Conservation (phyloP, 495 filamentous ascomycete species). For the Penicillium salamii region DNA sequence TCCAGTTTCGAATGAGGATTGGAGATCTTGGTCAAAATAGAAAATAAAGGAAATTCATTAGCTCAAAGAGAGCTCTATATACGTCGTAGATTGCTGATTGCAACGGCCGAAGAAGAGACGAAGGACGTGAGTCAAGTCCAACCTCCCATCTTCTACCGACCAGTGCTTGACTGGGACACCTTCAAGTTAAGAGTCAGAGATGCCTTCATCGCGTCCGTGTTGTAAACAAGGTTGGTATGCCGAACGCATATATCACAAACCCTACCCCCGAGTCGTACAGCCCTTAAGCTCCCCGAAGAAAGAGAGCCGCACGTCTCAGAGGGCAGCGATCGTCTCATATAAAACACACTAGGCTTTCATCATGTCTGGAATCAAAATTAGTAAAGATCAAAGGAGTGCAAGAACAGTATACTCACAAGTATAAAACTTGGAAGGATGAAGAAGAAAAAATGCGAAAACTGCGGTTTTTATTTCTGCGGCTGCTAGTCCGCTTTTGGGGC, state of each 20-base stretch:
- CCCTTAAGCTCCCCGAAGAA: conserved; percentile 87
- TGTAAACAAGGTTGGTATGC: conserved; percentile 96
- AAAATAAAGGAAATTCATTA: too few relatives aligned
- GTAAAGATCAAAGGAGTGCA: conserved; percentile 17
- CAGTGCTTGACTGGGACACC: conserved; percentile 31
- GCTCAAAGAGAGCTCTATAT: too few relatives aligned
- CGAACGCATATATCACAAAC: conserved; percentile 97
- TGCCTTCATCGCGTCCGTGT: conserved; percentile 95
- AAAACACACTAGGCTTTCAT: conserved; percentile 98
- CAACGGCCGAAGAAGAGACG: neutral
- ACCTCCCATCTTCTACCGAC: neutral
- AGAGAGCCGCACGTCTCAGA: conserved; percentile 75
- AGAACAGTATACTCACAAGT: conserved; percentile 62
- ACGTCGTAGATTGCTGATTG: too few relatives aligned
- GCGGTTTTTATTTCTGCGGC: conserved; percentile 15
- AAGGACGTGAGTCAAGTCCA: conserved; percentile 5
- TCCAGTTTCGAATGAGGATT: too few relatives aligned
- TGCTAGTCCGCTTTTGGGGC: conserved; percentile 30
- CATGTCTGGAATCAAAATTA: conserved; percentile 67
- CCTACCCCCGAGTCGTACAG: conserved; percentile 63
- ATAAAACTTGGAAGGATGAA: conserved; percentile 98
- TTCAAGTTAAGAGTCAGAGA: conserved; percentile 74
- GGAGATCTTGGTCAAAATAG: too few relatives aligned
- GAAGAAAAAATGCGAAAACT: conserved; percentile 48
- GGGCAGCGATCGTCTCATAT: conserved; percentile 74